phyloP scores from a whole-genome alignment of 768 basidiomycete species.

The Amanita pallidorosea region DNA sequence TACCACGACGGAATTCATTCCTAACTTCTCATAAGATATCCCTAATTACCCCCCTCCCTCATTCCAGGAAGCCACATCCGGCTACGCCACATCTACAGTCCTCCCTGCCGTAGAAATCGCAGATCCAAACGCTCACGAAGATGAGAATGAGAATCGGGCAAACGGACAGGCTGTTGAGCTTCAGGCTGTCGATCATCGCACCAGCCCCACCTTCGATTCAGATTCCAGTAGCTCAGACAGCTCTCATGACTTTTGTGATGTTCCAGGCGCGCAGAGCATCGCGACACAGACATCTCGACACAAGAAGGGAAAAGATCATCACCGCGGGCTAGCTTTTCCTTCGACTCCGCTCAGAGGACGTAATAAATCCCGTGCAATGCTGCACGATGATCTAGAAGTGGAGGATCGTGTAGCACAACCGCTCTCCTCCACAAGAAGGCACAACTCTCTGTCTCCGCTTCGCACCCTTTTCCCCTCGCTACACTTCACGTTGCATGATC shows the following conservation, averaged over 20 bases:
- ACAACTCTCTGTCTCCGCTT: conserved; percentile 3
- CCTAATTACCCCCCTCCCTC: conserved; percentile 69
- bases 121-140: background rate
- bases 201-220: background rate
- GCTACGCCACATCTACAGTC: conserved; percentile 25
- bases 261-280: background rate
- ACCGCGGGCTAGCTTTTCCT: background rate
- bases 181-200: background rate
- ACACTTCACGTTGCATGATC: conserved; percentile 3
- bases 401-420: background rate
- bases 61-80: conserved; percentile 58
- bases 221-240: conserved; percentile 2
- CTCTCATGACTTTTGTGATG: conserved; percentile 1
- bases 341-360: background rate
- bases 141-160: background rate
- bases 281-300: background rate
- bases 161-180: background rate
- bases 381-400: background rate
- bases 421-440: background rate
- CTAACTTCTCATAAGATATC: no score
- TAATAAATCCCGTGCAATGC: background rate
- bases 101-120: background rate
- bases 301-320: background rate
- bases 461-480: conserved; percentile 5
- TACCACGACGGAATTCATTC: background rate